Conservation (phyloP, 2,329 filamentous ascomycete species). For the Zasmidium angulare region DNA sequence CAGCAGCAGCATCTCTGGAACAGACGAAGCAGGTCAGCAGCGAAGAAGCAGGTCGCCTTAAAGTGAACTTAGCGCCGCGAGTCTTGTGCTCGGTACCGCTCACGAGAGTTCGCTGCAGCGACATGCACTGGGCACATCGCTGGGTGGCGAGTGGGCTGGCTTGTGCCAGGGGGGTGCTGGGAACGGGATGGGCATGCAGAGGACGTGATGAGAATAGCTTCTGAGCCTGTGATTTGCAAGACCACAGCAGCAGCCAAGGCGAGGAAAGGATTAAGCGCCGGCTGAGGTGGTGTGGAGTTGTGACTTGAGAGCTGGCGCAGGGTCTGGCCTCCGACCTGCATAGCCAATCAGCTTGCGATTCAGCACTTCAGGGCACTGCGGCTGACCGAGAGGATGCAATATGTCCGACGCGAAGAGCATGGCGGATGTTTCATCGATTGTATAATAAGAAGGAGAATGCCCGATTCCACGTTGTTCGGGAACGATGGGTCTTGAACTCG, state of each 20-base stretch:
- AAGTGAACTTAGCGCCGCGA: slow-evolving; percentile 8
- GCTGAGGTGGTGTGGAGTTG: slow-evolving; percentile 5
- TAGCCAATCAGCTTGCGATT: background rate
- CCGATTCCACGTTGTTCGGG: background rate
- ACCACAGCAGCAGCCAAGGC: slow-evolving; percentile 14
- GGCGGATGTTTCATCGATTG: background rate
- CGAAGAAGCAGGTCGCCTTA: slow-evolving; percentile 1
- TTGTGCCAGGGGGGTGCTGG: slow-evolving; percentile 1
- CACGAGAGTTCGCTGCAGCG: background rate
- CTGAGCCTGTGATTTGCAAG: slow-evolving; percentile 9
- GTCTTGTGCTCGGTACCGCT: background rate
- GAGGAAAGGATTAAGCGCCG: slow-evolving; percentile 16
- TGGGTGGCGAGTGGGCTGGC: slow-evolving; percentile 8
- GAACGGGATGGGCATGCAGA: slow-evolving; percentile 8
- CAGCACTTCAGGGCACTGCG: background rate
- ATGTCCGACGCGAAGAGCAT: background rate
- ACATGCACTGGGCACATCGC: slow-evolving; percentile 4
- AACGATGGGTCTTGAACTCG: too few species aligned
- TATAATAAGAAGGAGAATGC: background rate
- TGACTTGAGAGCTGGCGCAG: background rate
- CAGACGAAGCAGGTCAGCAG: background rate
- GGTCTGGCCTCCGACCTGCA: background rate
- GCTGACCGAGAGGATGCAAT: background rate
- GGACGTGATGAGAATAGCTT: slow-evolving; percentile 17
- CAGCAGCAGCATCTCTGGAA: background rate